Base-by-base conservation (phyloP, 2,329 filamentous ascomycete species). In the Juglanconis oblonga region DNA sequence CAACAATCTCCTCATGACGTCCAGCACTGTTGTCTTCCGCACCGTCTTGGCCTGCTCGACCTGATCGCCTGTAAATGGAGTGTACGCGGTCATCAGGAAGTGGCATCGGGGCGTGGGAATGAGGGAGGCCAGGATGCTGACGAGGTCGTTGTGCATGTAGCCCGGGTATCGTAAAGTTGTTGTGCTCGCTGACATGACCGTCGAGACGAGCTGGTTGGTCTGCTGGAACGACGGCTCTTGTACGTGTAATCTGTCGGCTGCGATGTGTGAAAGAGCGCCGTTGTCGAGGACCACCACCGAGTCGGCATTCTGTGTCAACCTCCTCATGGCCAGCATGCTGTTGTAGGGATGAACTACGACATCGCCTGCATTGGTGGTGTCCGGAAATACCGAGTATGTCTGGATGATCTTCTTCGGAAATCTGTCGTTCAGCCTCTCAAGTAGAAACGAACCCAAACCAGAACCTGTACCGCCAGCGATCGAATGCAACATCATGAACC, bases 391-490 rank as follows among this genome's bases (percentile, higher is more conserved):
- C 0, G 94, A 98, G 76, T 99, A 99, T 47, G 95, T 98, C 77
- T 99, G 95, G 60, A 99, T 97, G 65, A 99, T 87, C 81, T 99
- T 99, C 79, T 99, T 99, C 40, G 96, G 95, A 68, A 98, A 99
- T 53, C 93, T 86, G 74, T 99, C 95, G 74, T 99, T 99, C 74
- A 99, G 87, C 65, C 92, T 85, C 76, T 99, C 96, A 17, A 99
- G 86, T 63, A 99, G 84, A 71, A 96, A 99, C 33, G 92, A 97
- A 31, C 95, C 95, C 50, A 99, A 77, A n/a, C 95, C 95, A 29
- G 93, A 97, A 8, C 95, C 95, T 17, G 95, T 99, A 59, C 95
- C 95, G 64, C 95, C 95, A 48, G 95, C 96, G 71, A 99, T 99
- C 3, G 95, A 98, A 74, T 99, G 95, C 65, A 99, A 83, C 75